Evolutionary conservation across 768 basidiomycete genomes (phyloP).

Genomic region (Hygrocybe coccinea): DNA sequence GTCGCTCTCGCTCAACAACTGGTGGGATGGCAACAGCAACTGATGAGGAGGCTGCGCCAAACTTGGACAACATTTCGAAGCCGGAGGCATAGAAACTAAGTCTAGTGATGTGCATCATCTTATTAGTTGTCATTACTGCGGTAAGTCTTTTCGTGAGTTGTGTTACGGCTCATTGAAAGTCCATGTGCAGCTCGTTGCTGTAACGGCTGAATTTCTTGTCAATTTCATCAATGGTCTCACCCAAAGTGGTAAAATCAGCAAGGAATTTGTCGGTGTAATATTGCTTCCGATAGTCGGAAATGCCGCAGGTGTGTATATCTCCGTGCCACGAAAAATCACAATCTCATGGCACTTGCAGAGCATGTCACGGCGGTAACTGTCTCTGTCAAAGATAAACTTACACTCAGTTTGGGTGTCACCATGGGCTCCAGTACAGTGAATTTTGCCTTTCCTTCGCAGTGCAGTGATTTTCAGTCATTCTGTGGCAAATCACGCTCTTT

Average conservation of each 20-base stretch:
- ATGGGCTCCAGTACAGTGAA: constrained; percentile 78
- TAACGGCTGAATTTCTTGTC: constrained; percentile 71
- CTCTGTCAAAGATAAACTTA: constrained; percentile 84
- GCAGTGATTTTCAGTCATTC: constrained; percentile 3
- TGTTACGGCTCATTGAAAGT: constrained; percentile 25
- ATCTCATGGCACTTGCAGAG: constrained; percentile 40
- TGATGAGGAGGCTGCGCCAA: constrained; percentile 9
- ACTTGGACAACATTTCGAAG: constrained; percentile 2
- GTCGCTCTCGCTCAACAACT: background rate
- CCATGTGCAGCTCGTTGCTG: constrained; percentile 45
- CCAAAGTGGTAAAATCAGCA: constrained; percentile 46
- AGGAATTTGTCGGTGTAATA: constrained; percentile 80
- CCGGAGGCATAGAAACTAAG: constrained; percentile 53
- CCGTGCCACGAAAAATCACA: background rate
- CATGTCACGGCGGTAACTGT: constrained; percentile 91
- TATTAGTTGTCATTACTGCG: constrained; percentile 59
- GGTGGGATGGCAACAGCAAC: background rate
- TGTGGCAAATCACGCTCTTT: constrained; percentile 58
- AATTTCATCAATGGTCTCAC: constrained; percentile 78
- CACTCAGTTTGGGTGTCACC: constrained; percentile 83
- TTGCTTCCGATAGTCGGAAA: constrained; percentile 91
- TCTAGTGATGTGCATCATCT: constrained; percentile 44
- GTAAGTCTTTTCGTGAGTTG: constrained; percentile 45
- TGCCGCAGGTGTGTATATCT: constrained; percentile 53
- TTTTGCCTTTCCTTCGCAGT: constrained; percentile 10